These are phyloP conservation scores for Lanmaoa pseudosensibilis DNA, from an alignment of 768 basidiomycete species.

Conservation along the genomic window DNA sequence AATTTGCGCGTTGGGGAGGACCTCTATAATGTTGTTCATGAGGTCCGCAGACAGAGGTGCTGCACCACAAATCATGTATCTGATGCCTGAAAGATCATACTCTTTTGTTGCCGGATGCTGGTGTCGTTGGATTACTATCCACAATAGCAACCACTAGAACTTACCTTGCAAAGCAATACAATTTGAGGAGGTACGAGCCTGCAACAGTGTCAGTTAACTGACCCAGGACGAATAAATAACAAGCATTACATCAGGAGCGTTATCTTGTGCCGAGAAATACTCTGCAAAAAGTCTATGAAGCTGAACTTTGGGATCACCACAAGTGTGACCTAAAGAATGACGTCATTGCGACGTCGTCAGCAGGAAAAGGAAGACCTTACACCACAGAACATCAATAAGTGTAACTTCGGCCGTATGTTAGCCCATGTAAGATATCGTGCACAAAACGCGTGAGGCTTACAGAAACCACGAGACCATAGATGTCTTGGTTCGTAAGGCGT, in stretches of 20 bases:
- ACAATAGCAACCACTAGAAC: neutral
- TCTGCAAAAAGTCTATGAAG: constrained; percentile 59
- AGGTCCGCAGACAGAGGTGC: constrained; percentile 64
- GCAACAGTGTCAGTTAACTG: neutral
- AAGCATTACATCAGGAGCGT: constrained; percentile 51
- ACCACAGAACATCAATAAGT: constrained; percentile 53
- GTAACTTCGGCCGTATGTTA: constrained; percentile 39
- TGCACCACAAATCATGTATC: constrained; percentile 56
- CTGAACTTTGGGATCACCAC: constrained; percentile 65
- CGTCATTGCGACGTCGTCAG: neutral
- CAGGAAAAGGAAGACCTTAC: constrained; percentile 32
- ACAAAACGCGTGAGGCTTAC: constrained; percentile 35
- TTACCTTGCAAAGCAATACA: constrained; percentile 65
- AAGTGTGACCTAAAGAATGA: constrained; percentile 45
- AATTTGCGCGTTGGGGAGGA: constrained; percentile 59
- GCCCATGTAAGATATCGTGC: neutral
- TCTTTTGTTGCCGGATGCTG: constrained; percentile 54
- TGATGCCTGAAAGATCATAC: constrained; percentile 52
- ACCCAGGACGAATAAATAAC: neutral
- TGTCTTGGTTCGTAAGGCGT: constrained; percentile 40
- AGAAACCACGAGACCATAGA: constrained; percentile 58
- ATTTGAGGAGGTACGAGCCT: constrained; percentile 69
- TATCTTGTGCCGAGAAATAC: constrained; percentile 58
- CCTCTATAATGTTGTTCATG: constrained; percentile 40
- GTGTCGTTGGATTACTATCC: neutral